phyloP scores from a whole-genome alignment of 805 yeast genomes.

The Kazachstania africana region DNA sequence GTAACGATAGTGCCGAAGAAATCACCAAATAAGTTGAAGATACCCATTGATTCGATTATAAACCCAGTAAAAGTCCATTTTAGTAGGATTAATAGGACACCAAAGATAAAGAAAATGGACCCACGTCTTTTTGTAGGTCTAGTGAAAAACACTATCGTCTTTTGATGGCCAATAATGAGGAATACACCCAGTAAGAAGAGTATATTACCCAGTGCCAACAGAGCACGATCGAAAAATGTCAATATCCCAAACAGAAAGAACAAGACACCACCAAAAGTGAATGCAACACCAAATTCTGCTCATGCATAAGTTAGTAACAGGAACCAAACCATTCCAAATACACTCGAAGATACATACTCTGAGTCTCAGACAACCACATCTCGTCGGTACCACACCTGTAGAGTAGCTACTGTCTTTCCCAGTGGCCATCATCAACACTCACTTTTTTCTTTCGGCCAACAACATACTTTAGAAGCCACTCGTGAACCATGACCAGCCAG shows the following conservation, averaged over 20 bases:
- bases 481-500: no score
- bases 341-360: slow-evolving; percentile 38
- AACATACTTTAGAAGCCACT: no score
- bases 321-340: not conserved
- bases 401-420: no score
- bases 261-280: slow-evolving; percentile 71
- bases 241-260: slow-evolving; percentile 74
- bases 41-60: slow-evolving; percentile 76
- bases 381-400: no score
- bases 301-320: slow-evolving; percentile 28
- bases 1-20: slow-evolving; percentile 82
- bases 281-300: slow-evolving; percentile 80
- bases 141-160: slow-evolving; percentile 72
- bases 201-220: slow-evolving; percentile 80
- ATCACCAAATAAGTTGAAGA: slow-evolving; percentile 82
- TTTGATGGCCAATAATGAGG: slow-evolving; percentile 77
- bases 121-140: slow-evolving; percentile 84
- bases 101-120: slow-evolving; percentile 63
- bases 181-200: slow-evolving; percentile 72
- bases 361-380: slow-evolving; percentile 70
- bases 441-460: no score
- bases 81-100: slow-evolving; percentile 62
- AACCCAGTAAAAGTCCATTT: slow-evolving; percentile 81
- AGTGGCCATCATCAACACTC: no score
- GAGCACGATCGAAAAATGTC: slow-evolving; percentile 78